These are phyloP conservation scores for Clathrus columnatus DNA, from an alignment of 768 basidiomycete genomes.

Conservation along the genomic window DNA sequence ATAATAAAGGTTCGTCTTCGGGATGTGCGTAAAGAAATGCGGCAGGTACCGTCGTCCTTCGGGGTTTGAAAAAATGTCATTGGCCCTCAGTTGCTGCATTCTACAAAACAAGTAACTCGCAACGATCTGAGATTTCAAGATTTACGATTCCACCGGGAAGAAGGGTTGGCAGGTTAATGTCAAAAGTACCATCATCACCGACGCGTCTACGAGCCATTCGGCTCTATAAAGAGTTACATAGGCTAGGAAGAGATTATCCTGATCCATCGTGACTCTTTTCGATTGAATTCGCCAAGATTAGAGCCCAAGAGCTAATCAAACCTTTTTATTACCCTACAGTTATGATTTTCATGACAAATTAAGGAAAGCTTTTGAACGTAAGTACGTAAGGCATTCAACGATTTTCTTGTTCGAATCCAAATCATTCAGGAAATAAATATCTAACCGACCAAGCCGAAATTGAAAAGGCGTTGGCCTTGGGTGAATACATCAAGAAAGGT, in stretches of 20 bases:
- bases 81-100: background rate
- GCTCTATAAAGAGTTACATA: conserved; percentile 75
- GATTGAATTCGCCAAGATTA: conserved; percentile 7
- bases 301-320: background rate
- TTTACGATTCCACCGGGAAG: background rate
- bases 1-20: background rate
- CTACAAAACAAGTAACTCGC: background rate
- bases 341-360: conserved; percentile 74
- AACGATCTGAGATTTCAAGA: background rate
- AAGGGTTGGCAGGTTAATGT: too few species aligned
- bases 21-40: background rate
- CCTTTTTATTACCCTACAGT: conserved; percentile 27
- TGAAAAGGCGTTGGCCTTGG: conserved; percentile 63
- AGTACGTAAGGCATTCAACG: conserved; percentile 18
- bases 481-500: conserved; percentile 85
- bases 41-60: background rate
- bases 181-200: too few species aligned
- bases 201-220: conserved; percentile 57
- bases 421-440: conserved; percentile 49
- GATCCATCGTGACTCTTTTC: conserved; percentile 68
- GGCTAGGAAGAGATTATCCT: conserved; percentile 74
- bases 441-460: conserved; percentile 63
- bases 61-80: background rate
- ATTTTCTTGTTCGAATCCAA: background rate
- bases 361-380: conserved; percentile 66